Evolutionary conservation across 169 alveolate genomes (phyloP).

Genomic region (Eimeria maxima): DNA sequence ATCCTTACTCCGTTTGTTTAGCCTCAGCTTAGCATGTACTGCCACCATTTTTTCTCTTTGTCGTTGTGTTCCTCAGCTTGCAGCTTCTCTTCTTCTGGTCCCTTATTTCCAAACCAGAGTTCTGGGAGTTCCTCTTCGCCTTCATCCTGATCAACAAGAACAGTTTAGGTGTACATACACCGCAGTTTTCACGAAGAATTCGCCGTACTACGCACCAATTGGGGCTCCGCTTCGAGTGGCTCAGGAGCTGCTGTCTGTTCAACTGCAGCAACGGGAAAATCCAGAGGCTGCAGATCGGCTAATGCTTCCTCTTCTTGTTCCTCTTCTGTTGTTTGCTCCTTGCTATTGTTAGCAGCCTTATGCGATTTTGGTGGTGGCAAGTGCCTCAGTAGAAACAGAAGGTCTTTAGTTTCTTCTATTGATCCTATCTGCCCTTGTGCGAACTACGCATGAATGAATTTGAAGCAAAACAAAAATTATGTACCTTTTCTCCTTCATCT

Average conservation of each 20-base stretch:
- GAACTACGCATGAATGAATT: neutral
- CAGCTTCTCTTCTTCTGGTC: neutral
- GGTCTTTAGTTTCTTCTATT: neutral
- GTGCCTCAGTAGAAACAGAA: neutral
- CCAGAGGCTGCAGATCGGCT: neutral
- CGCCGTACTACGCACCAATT: neutral
- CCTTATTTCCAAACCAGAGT: constrained; percentile 24
- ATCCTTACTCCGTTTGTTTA: neutral
- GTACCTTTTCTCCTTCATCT: neutral
- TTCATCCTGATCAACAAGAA: neutral
- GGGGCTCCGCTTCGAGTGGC: constrained; percentile 43
- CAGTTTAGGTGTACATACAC: neutral
- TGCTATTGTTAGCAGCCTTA: neutral
- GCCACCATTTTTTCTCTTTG: constrained; percentile 12
- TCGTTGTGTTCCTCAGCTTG: neutral
- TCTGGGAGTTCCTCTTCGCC: constrained; percentile 43
- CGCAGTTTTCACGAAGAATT: too few relatives aligned
- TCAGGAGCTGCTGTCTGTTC: neutral
- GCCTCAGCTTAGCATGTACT: constrained; percentile 7
- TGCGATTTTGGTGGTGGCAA: neutral
- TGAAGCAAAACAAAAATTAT: neutral
- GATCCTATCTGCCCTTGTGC: neutral
- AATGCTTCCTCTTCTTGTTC: neutral
- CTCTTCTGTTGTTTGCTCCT: neutral
- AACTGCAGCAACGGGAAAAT: neutral